Base-by-base conservation (phyloP, 2,329 filamentous ascomycete species). In the Raffaelea ambrosiae region DNA sequence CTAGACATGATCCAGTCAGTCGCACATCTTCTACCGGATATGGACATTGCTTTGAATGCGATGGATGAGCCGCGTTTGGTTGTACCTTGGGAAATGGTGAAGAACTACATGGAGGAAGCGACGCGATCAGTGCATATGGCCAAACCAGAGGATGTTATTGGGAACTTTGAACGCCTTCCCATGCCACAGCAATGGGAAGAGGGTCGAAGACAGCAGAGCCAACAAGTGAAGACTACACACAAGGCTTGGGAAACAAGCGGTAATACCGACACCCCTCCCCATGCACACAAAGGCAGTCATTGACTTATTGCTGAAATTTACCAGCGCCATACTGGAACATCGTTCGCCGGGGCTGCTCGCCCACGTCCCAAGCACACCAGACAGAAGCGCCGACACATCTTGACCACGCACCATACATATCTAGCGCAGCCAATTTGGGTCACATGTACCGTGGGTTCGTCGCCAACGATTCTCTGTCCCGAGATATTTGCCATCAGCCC, bases 11-110 rank as follows among this genome's bases (percentile, higher is more conserved):
- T 77, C 55, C 64, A 70, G 49, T 69, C 70, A 0, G 68, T 81
- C n/a, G 69, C 75, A 52, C 63, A 73, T 36, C 51, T 76, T 47
- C 64, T 85, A 16, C 81, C 81, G 2, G 81, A 86, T 55, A 80
- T 86, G 74, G 81, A 84, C 51, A 71, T 85, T 49, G 73, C 81
- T 0, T 68, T 84, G 50, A 86, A 85, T 53, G 69, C 75, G 29
- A 79, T 84, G 72, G 82, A 86, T 55, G 81, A 85, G 58, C 81
- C 81, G 36, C 70, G 81, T 22, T 57, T 86, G 9, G 72, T 84
- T 13, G 76, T 78, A 2, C 74, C 80, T 3, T 83, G 74, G 71
- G 80, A 85, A 57, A 72, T 79, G 5, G 74, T 85, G 44, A 64
- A 76, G 22, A 60, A 61, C 1, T 71, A 75, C 48, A 70, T 86